Conservation (phyloP, 2,329 filamentous ascomycete species). For the Pyricularia pennisetigena region DNA sequence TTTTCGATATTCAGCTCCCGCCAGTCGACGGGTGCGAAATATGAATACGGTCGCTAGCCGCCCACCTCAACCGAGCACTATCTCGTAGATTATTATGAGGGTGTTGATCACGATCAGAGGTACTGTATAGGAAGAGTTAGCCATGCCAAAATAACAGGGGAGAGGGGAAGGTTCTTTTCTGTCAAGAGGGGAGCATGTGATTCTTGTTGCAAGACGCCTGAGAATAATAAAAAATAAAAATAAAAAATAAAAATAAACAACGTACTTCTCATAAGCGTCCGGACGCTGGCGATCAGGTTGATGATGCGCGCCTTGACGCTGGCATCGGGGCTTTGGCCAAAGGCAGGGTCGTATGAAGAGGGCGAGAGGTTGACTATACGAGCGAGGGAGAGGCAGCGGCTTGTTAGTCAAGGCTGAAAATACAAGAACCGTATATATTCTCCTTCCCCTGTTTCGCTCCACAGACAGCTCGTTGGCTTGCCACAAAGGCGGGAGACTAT, state of each 20-base stretch:
- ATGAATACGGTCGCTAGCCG: background rate
- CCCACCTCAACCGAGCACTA: conserved; percentile 54
- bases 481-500: conserved; percentile 6
- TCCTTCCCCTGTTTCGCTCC: too few relatives aligned
- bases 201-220: too few relatives aligned
- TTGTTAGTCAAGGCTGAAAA: background rate
- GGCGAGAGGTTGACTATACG: conserved; percentile 77
- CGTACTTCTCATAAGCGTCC: conserved; percentile 88
- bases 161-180: background rate
- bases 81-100: conserved; percentile 72
- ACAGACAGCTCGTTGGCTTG: background rate
- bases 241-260: conserved; percentile 13
- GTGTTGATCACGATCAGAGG: conserved; percentile 78
- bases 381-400: conserved; percentile 21
- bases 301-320: conserved; percentile 82
- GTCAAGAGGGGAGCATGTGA: background rate
- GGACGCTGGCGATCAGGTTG: conserved; percentile 80
- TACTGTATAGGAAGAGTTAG: conserved; percentile 40
- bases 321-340: conserved; percentile 62
- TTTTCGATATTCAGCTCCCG: background rate
- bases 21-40: background rate
- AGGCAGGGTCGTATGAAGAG: conserved; percentile 61
- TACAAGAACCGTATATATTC: background rate
- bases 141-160: background rate
- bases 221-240: background rate